A percentile compares a stretch with the other conserved stretches of the same genome.
Evolutionary conservation across 495 filamentous ascomycete species (phyloP).

Genomic region (Xylaria cubensis): DNA sequence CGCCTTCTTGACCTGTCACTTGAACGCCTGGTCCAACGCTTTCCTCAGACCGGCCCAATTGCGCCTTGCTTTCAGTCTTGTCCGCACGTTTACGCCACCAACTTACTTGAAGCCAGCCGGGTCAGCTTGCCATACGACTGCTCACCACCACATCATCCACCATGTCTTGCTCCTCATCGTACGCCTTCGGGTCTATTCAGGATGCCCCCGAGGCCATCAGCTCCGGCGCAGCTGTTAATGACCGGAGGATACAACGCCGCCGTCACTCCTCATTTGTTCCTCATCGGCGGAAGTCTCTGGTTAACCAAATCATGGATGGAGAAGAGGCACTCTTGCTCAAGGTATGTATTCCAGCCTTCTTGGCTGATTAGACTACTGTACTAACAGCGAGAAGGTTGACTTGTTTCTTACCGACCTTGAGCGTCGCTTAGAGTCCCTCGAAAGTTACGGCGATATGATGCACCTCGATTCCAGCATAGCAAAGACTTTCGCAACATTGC

Average conservation of each 20-base stretch:
- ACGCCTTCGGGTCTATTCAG: slow-evolving; percentile 45
- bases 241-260: slow-evolving; percentile 42
- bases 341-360: slow-evolving; percentile 45
- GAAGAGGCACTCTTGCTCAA: slow-evolving; percentile 71
- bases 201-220: slow-evolving; percentile 38
- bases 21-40: slow-evolving; percentile 3
- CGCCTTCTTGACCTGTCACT: neutral
- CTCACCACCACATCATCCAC: slow-evolving; percentile 18
- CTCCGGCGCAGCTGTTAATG: slow-evolving; percentile 44
- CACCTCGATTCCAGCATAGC: slow-evolving; percentile 82
- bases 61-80: neutral
- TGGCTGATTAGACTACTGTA: neutral
- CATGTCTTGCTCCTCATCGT: slow-evolving; percentile 46
- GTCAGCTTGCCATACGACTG: neutral
- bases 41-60: neutral
- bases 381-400: slow-evolving; percentile 69
- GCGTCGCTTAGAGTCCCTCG: slow-evolving; percentile 83
- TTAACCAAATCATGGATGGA: slow-evolving; percentile 66
- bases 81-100: neutral
- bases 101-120: neutral
- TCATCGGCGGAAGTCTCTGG: slow-evolving; percentile 63
- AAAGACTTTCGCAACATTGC: slow-evolving; percentile 81
- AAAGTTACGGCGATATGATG: slow-evolving; percentile 78
- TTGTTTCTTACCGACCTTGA: slow-evolving; percentile 89
- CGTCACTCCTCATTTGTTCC: slow-evolving; percentile 72